Evolutionary conservation across 2,329 filamentous ascomycete genomes (phyloP).

Genomic region (Fusarium metavorans): DNA sequence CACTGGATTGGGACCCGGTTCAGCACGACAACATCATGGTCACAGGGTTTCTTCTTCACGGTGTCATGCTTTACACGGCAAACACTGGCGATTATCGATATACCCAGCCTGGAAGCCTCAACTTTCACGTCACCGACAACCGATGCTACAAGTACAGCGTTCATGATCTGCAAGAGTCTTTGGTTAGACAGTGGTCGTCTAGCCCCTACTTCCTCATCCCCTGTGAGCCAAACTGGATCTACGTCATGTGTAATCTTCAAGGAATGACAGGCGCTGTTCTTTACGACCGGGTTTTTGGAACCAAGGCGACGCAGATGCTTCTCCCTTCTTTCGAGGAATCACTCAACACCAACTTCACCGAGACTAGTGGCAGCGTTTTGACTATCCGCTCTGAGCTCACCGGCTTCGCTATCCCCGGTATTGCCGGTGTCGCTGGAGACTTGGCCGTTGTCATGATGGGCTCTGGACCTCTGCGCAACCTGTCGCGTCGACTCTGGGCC

Average conservation of each 20-base stretch:
- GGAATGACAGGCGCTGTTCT: neutral
- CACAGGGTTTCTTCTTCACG: neutral
- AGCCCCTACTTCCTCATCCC: neutral
- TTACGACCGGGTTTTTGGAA: neutral
- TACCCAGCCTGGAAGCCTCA: neutral
- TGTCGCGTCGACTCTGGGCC: neutral
- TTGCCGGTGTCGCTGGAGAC: neutral
- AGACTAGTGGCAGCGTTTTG: neutral
- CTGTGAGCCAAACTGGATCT: slow-evolving; percentile 1
- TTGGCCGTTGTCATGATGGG: neutral
- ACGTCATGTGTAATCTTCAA: neutral
- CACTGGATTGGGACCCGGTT: neutral
- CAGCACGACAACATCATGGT: slow-evolving; percentile 7
- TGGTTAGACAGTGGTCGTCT: neutral
- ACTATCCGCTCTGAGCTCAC: neutral
- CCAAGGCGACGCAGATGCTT: neutral
- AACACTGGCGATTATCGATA: neutral
- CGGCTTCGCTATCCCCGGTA: neutral
- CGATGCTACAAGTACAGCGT: neutral
- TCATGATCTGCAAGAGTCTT: neutral
- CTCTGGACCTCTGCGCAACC: neutral
- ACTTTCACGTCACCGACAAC: neutral
- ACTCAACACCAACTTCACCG: neutral
- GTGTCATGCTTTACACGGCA: neutral
- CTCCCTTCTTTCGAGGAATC: neutral